Conservation (phyloP, 352 stramenopile genomes). For the Globisporangium lucens region DNA sequence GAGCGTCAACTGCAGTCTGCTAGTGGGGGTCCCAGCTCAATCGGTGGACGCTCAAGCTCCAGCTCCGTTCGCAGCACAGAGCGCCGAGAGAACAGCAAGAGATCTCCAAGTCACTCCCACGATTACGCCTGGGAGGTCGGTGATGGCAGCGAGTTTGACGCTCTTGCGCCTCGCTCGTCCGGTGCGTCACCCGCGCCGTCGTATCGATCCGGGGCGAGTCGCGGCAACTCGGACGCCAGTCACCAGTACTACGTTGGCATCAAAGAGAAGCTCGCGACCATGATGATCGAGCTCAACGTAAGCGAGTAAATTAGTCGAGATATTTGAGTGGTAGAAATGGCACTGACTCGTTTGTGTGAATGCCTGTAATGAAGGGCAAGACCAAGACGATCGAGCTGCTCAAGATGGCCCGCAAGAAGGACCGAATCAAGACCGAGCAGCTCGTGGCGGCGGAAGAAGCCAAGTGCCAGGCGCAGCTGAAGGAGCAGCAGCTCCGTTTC, state of each 20-base stretch:
- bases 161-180: conserved; percentile 2
- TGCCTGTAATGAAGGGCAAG: conserved; percentile 50
- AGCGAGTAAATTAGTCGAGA: conserved; percentile 1
- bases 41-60: conserved; percentile 11
- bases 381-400: conserved; percentile 83
- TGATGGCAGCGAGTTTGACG: background rate
- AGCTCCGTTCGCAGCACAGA: conserved; percentile 12
- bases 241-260: conserved; percentile 68
- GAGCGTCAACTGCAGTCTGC: conserved; percentile 43
- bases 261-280: conserved; percentile 76
- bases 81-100: conserved; percentile 15
- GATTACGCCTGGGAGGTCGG: conserved; percentile 37
- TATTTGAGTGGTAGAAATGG: background rate
- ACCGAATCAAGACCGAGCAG: conserved; percentile 63
- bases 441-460: conserved; percentile 44
- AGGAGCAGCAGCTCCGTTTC: conserved; percentile 52
- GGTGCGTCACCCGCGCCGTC: conserved; percentile 26
- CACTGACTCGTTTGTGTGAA: background rate
- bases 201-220: conserved; percentile 32
- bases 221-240: conserved; percentile 26
- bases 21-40: conserved; percentile 5
- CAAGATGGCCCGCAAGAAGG: conserved; percentile 71
- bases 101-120: conserved; percentile 3
- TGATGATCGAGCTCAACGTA: conserved; percentile 79
- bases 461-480: conserved; percentile 47